These are phyloP conservation scores for Albugo laibachii DNA, from an alignment of 352 stramenopile species.

Conservation along the genomic window DNA sequence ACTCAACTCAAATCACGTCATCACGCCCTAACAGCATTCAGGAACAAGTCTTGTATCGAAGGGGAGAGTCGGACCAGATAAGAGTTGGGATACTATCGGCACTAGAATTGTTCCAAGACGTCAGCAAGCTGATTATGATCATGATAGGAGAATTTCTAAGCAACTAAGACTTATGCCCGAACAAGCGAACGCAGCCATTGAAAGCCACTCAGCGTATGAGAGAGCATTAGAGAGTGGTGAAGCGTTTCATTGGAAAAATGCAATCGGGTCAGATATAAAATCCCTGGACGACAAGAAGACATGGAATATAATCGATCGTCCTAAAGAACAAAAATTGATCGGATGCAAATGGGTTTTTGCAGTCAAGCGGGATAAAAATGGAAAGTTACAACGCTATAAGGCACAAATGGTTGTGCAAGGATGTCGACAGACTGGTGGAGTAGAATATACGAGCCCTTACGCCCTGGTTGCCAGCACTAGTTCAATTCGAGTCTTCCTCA, in stretches of 20 bases:
- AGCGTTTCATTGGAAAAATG: background rate
- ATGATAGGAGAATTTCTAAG: background rate
- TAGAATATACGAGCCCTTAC: slow-evolving; percentile 6
- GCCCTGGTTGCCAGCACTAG: slow-evolving; percentile 1
- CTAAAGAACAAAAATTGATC: slow-evolving; percentile 1
- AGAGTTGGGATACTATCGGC: too few species aligned
- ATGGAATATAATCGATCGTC: background rate
- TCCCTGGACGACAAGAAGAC: background rate
- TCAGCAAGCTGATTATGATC: background rate
- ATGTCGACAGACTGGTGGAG: slow-evolving; percentile 4
- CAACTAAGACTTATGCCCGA: background rate
- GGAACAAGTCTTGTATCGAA: too few species aligned
- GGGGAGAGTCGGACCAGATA: too few species aligned
- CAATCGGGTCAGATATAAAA: background rate
- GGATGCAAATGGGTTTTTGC: slow-evolving; percentile 5
- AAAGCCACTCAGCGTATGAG: background rate
- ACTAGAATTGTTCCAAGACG: too few species aligned
- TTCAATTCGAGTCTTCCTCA: slow-evolving; percentile 1
- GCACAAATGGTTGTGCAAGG: slow-evolving; percentile 7
- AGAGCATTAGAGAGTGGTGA: slow-evolving; percentile 3
- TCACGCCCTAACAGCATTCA: too few species aligned
- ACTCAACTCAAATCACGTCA: too few species aligned
- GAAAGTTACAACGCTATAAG: slow-evolving; percentile 1
- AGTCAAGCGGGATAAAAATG: slow-evolving; percentile 1
- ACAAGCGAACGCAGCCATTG: background rate